Percentiles rank a stretch among this genome's conserved stretches.
Conservation (phyloP, 1,139 yeast species). For the Suhomyces atakaporum region DNA sequence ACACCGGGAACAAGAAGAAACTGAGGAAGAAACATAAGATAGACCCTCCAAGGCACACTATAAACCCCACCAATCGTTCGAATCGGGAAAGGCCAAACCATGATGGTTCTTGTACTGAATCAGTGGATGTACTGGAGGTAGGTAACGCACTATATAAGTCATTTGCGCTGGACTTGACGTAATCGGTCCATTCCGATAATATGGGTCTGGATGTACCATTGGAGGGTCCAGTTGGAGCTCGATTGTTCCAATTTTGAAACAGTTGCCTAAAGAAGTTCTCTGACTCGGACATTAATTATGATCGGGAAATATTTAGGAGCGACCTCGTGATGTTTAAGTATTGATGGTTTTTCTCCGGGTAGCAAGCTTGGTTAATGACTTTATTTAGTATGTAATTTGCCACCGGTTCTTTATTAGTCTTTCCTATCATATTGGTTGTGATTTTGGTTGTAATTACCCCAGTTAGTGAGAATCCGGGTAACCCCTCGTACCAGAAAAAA, state of each 20-base stretch:
- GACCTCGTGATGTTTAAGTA: no score
- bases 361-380: no score
- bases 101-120: conserved; percentile 42
- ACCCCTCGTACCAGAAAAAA: conserved; percentile 9
- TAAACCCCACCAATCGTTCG: conserved; percentile 78
- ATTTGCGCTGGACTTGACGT: conserved; percentile 44
- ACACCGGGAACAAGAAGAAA: conserved; percentile 81
- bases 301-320: no score
- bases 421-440: no score
- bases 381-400: no score
- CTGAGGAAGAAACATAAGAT: conserved; percentile 79
- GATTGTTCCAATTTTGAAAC: conserved; percentile 42
- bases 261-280: conserved; percentile 47
- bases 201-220: conserved; percentile 25
- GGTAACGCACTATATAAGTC: conserved; percentile 46
- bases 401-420: no score
- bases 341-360: no score
- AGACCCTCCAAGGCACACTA: conserved; percentile 75
- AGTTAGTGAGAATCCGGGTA: conserved; percentile 9
- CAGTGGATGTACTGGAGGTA: conserved; percentile 24
- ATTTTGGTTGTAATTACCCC: conserved; percentile 2
- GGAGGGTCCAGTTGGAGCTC: conserved; percentile 18
- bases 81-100: conserved; percentile 70
- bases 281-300: conserved; percentile 47
- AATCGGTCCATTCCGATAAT: conserved; percentile 49